Evolutionary conservation across 2,329 filamentous ascomycete genomes (phyloP), one percentile per base, ranked within the genome.

Genomic region (Reticulascus tulasneorum): DNA sequence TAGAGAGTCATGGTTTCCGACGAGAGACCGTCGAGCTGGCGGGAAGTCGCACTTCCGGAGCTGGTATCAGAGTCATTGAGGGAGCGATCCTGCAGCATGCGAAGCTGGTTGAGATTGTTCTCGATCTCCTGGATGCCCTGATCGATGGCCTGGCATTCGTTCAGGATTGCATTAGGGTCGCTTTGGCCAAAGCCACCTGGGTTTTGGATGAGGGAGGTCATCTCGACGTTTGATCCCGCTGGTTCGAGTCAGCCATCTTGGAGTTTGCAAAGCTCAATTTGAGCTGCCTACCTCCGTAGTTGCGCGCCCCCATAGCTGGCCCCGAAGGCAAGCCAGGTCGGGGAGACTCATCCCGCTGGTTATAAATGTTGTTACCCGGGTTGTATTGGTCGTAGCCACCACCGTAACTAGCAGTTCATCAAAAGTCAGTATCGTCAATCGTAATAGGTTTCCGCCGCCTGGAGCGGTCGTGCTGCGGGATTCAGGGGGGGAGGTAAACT

Each of bases 1-100:
- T 94, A 95, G 36, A 82, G 72, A 33, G 77, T 77, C 81, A 94
- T 94, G 49, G 90, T 91, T 47, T 91, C 82, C 28, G 82, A 73
- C 47, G 81, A 84, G 39, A 90, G 72, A 38, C 69, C 66, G 45
- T 94, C 86, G 47, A 96, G 77, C 52, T 85, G 75, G 44, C 76
- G 76, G 50, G 79, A 77, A 28, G 76, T 75, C 42, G 77, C 71
- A 52, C 81, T 84, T 35, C 79, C 77, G 32, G 75, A 68, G 26
- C 78, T 79, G 50, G 80, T 82, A 55, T 90, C 85, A 42, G 84
- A 79, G 51, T 88, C 85, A 53, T 81, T 77, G 46, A 95, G 77
- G 22, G 82, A 77, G 45, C 79, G 74, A 54, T 77, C 75, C 58
- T 91, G 86, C 23, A 87, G 71, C 58, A 73, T 74, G 51, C 79